These are phyloP conservation scores for Tremellales sp. DNA, from an alignment of 1,284 basidiomycete species.

Conservation along the genomic window DNA sequence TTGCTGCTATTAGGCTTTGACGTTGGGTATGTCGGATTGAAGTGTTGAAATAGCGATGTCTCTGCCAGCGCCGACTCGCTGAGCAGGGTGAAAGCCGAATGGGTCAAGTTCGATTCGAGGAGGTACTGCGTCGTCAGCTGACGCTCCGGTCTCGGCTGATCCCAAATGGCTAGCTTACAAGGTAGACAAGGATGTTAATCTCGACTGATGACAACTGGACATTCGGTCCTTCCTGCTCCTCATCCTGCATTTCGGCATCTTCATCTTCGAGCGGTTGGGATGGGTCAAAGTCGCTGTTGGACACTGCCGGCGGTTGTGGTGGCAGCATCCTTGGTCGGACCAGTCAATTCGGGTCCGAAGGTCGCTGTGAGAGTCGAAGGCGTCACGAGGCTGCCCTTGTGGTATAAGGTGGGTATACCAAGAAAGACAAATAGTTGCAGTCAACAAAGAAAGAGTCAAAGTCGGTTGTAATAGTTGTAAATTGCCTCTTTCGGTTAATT, in stretches of 20 bases:
- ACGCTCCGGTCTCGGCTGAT: neutral
- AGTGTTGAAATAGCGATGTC: constrained; percentile 39
- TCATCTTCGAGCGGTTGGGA: constrained; percentile 11
- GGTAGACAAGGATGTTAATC: constrained; percentile 45
- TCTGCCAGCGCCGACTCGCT: constrained; percentile 36
- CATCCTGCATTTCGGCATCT: constrained; percentile 18
- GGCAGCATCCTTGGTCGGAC: constrained; percentile 22
- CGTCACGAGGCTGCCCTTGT: too few species aligned
- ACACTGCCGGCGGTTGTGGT: constrained; percentile 19
- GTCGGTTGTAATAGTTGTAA: too few species aligned
- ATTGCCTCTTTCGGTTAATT: too few species aligned
- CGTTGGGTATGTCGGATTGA: constrained; percentile 29
- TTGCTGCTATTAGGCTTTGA: constrained; percentile 10
- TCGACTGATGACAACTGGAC: constrained; percentile 38
- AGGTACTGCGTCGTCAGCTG: constrained; percentile 28
- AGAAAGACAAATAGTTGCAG: too few species aligned
- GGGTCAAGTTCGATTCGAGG: constrained; percentile 43
- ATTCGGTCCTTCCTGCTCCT: constrained; percentile 9
- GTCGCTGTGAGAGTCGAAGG: too few species aligned
- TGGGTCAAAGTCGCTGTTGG: constrained; percentile 26
- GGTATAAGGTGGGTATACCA: too few species aligned
- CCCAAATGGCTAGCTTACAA: constrained; percentile 24
- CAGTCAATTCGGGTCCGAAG: too few species aligned
- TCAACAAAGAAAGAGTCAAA: too few species aligned
- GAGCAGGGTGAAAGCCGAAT: constrained; percentile 42